phyloP scores from a whole-genome alignment of 768 basidiomycete genomes.

The Boletus vinaceobasis region DNA sequence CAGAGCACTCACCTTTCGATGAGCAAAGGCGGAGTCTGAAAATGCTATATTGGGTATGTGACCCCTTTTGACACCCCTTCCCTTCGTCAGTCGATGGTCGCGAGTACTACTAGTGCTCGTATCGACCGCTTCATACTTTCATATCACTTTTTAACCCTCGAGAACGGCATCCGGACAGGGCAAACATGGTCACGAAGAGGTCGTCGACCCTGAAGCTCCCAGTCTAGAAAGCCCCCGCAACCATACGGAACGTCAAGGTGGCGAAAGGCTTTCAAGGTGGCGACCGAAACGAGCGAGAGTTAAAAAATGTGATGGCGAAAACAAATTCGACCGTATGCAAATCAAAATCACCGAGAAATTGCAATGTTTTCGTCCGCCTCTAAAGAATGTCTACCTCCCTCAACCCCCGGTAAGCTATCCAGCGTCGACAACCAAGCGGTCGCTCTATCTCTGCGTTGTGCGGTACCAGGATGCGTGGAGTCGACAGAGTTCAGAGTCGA shows the following conservation, averaged over 20 bases:
- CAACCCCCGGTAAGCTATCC: slow-evolving; percentile 9
- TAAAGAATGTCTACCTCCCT: slow-evolving; percentile 1
- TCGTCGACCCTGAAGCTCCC: not conserved
- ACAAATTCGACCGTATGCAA: not conserved
- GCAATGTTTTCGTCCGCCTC: not conserved
- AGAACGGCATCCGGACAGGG: not conserved
- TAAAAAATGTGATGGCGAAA: not conserved
- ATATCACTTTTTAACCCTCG: not conserved
- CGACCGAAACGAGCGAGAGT: too few relatives aligned
- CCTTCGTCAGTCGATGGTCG: too few relatives aligned
- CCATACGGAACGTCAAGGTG: not conserved
- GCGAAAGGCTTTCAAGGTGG: not conserved
- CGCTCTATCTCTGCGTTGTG: not conserved
- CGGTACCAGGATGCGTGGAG: not conserved
- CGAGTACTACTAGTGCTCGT: too few relatives aligned
- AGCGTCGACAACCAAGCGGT: not conserved
- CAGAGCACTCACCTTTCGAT: slow-evolving; percentile 1
- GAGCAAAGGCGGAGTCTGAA: slow-evolving; percentile 25
- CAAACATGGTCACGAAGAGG: too few relatives aligned
- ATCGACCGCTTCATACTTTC: too few relatives aligned
- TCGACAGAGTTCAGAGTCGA: not conserved
- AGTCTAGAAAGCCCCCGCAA: not conserved
- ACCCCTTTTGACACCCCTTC: slow-evolving; percentile 7
- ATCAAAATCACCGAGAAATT: not conserved
- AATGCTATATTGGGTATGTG: slow-evolving; percentile 6